These are phyloP conservation scores for Globisporangium abappressorium DNA, from an alignment of 352 stramenopile genomes.

Conservation along the genomic window DNA sequence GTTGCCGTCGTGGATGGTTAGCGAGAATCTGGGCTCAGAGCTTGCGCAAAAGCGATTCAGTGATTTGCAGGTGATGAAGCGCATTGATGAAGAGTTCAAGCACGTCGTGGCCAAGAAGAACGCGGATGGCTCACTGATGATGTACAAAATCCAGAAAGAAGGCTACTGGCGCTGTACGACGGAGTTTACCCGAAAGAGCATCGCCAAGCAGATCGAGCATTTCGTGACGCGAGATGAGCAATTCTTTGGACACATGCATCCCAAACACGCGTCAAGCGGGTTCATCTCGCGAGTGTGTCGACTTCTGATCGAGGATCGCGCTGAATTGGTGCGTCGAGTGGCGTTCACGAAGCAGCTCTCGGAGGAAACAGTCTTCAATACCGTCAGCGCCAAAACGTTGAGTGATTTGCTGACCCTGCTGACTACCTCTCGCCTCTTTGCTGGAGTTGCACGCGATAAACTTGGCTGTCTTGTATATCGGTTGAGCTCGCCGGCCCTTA, in stretches of 20 bases:
- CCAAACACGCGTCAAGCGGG: slow-evolving; percentile 13
- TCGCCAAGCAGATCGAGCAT: slow-evolving; percentile 8
- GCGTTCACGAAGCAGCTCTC: slow-evolving; percentile 23
- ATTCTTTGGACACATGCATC: not conserved
- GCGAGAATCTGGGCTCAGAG: not conserved
- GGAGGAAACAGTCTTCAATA: slow-evolving; percentile 19
- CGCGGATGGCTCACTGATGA: slow-evolving; percentile 4
- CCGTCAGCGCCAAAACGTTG: slow-evolving; percentile 12
- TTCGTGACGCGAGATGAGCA: slow-evolving; percentile 3
- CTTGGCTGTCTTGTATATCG: slow-evolving; percentile 11
- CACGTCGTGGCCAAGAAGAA: slow-evolving; percentile 2
- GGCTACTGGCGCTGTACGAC: slow-evolving; percentile 17
- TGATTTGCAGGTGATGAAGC: slow-evolving; percentile 1
- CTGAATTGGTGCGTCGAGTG: slow-evolving; percentile 30
- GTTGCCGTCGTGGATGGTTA: slow-evolving; percentile 11
- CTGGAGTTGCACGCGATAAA: slow-evolving; percentile 8
- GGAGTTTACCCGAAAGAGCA: not conserved
- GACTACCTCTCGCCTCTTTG: slow-evolving; percentile 3
- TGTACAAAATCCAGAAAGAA: slow-evolving; percentile 21
- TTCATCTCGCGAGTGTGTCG: slow-evolving; percentile 22
- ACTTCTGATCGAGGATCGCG: slow-evolving; percentile 32
- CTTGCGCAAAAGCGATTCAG: not conserved
- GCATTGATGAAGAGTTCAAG: slow-evolving; percentile 11
- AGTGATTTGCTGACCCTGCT: slow-evolving; percentile 12
- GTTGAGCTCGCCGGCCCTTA: not conserved